phyloP scores from a whole-genome alignment of 2,329 filamentous ascomycete species.

The Xylaria sp. region DNA sequence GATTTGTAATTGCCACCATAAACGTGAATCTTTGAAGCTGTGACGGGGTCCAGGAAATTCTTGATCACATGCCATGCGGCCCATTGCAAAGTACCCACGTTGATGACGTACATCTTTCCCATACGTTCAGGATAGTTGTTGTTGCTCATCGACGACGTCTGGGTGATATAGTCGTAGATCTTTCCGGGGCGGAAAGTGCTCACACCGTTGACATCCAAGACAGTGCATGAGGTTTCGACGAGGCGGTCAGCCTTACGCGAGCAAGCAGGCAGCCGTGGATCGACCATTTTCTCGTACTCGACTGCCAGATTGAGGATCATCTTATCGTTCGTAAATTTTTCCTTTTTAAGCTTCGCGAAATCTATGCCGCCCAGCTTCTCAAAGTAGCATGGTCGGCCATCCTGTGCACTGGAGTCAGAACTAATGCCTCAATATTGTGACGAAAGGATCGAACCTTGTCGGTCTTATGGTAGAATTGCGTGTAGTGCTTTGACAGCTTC shows the following conservation, averaged over 20 bases:
- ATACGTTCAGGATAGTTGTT: constrained; percentile 99
- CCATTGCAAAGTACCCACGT: too few relatives aligned
- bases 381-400: constrained; percentile 96
- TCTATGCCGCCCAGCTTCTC: constrained; percentile 96
- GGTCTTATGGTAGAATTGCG: constrained; percentile 98
- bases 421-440: constrained; percentile 9
- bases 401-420: constrained; percentile 62
- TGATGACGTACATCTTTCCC: constrained; percentile 97
- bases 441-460: constrained; percentile 71
- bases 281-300: constrained; percentile 96
- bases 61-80: constrained; percentile 58
- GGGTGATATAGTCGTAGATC: constrained; percentile 86
- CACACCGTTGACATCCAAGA: constrained; percentile 98
- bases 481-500: constrained; percentile 89
- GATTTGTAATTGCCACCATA: too few relatives aligned
- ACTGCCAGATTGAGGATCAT: constrained; percentile 97
- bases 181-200: constrained; percentile 82
- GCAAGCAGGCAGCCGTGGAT: constrained; percentile 93
- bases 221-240: constrained; percentile 96
- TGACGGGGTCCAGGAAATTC: constrained; percentile 95
- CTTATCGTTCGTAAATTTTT: constrained; percentile 83
- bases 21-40: constrained; percentile 90
- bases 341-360: constrained; percentile 88
- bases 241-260: constrained; percentile 90
- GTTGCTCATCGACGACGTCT: constrained; percentile 89